Percentiles rank a stretch among this genome's conserved stretches.
Evolutionary conservation across 805 yeast genomes (phyloP).

Genomic region (Zygosaccharomyces pseudorouxii): DNA sequence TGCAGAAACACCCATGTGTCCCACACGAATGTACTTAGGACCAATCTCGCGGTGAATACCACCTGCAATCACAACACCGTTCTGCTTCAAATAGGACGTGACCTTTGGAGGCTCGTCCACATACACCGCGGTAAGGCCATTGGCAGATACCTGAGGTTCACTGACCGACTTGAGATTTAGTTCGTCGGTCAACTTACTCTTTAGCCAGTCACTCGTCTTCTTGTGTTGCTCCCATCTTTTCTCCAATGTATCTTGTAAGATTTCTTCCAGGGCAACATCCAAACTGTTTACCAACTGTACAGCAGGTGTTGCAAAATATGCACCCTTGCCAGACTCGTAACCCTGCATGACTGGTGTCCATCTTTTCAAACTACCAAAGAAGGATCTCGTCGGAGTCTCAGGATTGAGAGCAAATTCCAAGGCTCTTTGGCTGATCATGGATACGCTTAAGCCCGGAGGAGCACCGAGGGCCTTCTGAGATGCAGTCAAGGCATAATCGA

Average conservation of each 20-base stretch:
- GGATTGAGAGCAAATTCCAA: constrained; percentile 47
- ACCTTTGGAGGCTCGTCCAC: constrained; percentile 65
- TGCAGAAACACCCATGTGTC: constrained; percentile 91
- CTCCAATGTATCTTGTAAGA: constrained; percentile 52
- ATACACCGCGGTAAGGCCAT: constrained; percentile 82
- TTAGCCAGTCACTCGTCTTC: constrained; percentile 59
- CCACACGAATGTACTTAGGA: constrained; percentile 83
- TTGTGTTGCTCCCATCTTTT: constrained; percentile 61
- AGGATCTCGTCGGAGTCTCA: constrained; percentile 39
- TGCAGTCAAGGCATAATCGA: constrained; percentile 85
- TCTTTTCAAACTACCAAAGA: constrained; percentile 58
- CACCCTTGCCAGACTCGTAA: constrained; percentile 65
- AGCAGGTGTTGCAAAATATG: constrained; percentile 97
- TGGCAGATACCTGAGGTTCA: constrained; percentile 63
- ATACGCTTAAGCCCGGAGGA: constrained; percentile 85
- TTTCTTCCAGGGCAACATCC: constrained; percentile 68
- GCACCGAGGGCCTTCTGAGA: constrained; percentile 95
- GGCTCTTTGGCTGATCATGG: constrained; percentile 73
- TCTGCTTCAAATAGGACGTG: constrained; percentile 48
- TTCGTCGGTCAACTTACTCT: constrained; percentile 45
- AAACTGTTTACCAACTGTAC: constrained; percentile 81
- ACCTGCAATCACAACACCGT: constrained; percentile 78
- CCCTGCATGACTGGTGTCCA: constrained; percentile 89
- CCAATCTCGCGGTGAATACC: constrained; percentile 82
- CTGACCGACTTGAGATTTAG: constrained; percentile 70